Conservation (phyloP, 2,329 filamentous ascomycete species). For the Zalaria sp. region DNA sequence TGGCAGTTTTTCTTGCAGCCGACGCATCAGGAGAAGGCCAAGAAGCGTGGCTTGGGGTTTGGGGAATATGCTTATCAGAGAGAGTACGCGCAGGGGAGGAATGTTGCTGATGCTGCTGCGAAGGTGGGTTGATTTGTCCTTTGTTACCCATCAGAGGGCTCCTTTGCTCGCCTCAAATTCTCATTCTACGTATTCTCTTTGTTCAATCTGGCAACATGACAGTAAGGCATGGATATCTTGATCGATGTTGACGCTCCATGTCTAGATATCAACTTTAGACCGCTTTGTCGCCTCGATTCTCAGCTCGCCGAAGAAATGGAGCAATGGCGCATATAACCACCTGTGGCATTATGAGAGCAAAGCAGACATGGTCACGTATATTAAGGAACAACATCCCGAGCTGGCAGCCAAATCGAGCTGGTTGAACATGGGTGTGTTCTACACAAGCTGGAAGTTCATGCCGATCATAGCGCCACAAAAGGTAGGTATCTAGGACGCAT, state of each 20-base stretch:
- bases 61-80: conserved; percentile 10
- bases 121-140: conserved; percentile 1
- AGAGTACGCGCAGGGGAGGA: conserved; percentile 14
- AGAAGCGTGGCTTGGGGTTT: conserved; percentile 9
- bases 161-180: too few species aligned
- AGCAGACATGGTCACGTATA: conserved; percentile 13
- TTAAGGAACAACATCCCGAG: conserved; percentile 7
- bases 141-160: too few species aligned
- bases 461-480: conserved; percentile 9
- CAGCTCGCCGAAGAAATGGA: conserved; percentile 12
- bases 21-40: conserved; percentile 8
- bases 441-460: conserved; percentile 12
- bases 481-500: conserved; percentile 4
- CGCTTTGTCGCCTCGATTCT: conserved; percentile 13
- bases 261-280: conserved; percentile 8
- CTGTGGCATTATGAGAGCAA: conserved; percentile 18
- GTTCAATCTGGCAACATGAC: too few species aligned
- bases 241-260: too few species aligned
- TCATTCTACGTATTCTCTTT: too few species aligned
- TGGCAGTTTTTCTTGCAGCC: conserved; percentile 11
- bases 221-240: too few species aligned
- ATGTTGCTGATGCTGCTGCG: conserved; percentile 15
- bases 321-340: conserved; percentile 11
- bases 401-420: conserved; percentile 10
- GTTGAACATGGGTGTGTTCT: conserved; percentile 14